phyloP scores from a whole-genome alignment of 805 yeast species.

The Metschnikowia similis region DNA sequence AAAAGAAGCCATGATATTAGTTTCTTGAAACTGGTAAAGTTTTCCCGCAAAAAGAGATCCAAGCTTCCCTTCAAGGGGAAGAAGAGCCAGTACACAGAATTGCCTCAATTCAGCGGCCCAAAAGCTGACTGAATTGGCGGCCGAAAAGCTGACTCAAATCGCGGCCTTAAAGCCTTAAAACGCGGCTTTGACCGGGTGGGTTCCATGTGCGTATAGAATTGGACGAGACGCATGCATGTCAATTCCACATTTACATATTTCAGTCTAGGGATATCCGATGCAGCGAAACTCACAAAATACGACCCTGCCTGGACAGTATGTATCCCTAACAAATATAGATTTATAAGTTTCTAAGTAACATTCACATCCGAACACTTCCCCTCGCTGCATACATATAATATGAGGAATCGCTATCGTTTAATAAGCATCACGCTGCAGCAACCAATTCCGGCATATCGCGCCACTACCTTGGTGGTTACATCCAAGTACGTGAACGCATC shows the following conservation, averaged over 20 bases:
- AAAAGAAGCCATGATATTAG: constrained; percentile 40
- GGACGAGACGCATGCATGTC: neutral
- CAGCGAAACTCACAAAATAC: neutral
- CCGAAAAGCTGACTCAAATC: too few relatives aligned
- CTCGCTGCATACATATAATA: neutral
- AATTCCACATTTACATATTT: neutral
- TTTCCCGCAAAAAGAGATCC: constrained; percentile 17
- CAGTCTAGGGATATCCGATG: neutral
- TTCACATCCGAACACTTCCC: neutral
- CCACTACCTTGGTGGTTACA: constrained; percentile 4
- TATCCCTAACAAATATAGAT: too few relatives aligned
- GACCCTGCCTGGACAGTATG: neutral
- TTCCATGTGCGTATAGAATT: neutral
- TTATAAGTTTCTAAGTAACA: neutral
- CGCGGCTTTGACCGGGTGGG: too few relatives aligned
- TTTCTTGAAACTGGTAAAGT: constrained; percentile 30
- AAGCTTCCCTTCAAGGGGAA: constrained; percentile 23
- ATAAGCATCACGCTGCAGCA: neutral
- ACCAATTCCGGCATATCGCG: neutral
- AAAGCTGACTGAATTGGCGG: constrained; percentile 10
- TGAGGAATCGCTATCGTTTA: neutral
- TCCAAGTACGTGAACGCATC: neutral
- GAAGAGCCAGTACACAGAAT: constrained; percentile 21
- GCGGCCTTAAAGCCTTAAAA: too few relatives aligned
- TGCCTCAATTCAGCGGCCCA: constrained; percentile 30